Evolutionary conservation across 2,329 filamentous ascomycete genomes (phyloP).

Genomic region (Colletotrichum lupini): DNA sequence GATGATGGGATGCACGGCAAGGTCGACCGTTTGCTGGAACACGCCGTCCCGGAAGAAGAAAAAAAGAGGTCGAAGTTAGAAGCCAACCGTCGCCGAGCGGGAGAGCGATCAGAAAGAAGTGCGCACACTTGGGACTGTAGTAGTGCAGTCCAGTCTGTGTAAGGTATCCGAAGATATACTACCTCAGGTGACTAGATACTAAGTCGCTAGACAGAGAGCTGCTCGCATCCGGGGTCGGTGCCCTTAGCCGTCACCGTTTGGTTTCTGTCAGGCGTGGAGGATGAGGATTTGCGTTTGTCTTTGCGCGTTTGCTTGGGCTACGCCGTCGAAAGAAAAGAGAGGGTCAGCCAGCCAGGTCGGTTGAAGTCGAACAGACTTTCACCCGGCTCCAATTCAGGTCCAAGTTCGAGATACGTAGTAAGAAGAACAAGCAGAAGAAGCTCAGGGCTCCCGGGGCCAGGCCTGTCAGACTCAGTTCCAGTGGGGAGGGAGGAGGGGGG

Average conservation of each 20-base stretch:
- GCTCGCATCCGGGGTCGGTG: constrained; percentile 28
- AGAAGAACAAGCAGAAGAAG: not conserved
- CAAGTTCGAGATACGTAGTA: not conserved
- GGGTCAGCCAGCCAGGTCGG: not conserved
- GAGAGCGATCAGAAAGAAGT: not conserved
- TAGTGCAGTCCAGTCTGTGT: not conserved
- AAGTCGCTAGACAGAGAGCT: not conserved
- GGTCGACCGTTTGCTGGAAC: constrained; percentile 32
- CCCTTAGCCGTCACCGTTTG: constrained; percentile 9
- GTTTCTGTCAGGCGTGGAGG: constrained; percentile 23
- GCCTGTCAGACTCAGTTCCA: constrained; percentile 25
- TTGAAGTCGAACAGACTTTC: constrained; percentile 15
- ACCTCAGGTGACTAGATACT: too few relatives aligned
- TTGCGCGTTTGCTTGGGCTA: constrained; percentile 26
- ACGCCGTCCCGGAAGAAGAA: constrained; percentile 3
- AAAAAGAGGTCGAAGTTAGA: constrained; percentile 2
- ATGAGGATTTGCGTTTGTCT: constrained; percentile 29
- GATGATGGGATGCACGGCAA: constrained; percentile 1
- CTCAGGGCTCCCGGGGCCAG: constrained; percentile 22
- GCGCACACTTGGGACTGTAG: too few relatives aligned
- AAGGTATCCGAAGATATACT: too few relatives aligned
- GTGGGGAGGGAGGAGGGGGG: constrained; percentile 10
- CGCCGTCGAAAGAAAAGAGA: constrained; percentile 14
- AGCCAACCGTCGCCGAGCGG: not conserved
- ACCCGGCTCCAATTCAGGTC: constrained; percentile 14